Percentiles rank a stretch among this genome's conserved stretches.
Conservation (phyloP, 2,329 filamentous ascomycete genomes). For the Epichloe sibirici region DNA sequence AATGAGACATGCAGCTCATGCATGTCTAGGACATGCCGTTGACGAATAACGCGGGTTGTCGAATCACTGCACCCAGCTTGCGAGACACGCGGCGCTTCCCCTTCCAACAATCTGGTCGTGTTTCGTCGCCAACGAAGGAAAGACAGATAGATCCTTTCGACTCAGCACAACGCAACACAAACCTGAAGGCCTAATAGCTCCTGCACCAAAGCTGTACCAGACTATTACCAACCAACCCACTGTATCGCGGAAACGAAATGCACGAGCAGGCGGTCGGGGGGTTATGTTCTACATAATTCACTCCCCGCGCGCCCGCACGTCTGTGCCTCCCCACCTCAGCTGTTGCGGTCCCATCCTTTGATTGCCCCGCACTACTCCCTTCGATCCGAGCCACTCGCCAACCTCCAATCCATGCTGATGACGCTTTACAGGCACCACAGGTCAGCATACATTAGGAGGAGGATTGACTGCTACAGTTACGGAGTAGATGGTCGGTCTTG, state of each 20-base stretch:
- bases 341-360: not conserved
- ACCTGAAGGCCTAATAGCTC: not conserved
- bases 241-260: not conserved
- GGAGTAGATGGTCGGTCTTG: not conserved
- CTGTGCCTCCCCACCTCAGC: not conserved
- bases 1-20: conserved; percentile 25
- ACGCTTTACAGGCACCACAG: not conserved
- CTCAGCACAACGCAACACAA: not conserved
- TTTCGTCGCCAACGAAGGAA: not conserved
- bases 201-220: not conserved
- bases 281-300: no score
- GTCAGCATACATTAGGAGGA: not conserved
- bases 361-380: not conserved
- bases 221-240: not conserved
- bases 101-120: not conserved
- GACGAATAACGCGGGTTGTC: conserved; percentile 10
- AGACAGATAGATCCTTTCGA: no score
- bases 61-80: not conserved
- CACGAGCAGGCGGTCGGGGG: not conserved
- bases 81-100: not conserved
- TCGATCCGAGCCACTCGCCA: not conserved
- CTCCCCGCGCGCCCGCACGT: not conserved
- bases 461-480: not conserved
- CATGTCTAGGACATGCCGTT: conserved; percentile 23
- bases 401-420: not conserved